These are phyloP conservation scores for Physcia stellaris DNA, from an alignment of 495 filamentous ascomycete genomes.

Conservation along the genomic window DNA sequence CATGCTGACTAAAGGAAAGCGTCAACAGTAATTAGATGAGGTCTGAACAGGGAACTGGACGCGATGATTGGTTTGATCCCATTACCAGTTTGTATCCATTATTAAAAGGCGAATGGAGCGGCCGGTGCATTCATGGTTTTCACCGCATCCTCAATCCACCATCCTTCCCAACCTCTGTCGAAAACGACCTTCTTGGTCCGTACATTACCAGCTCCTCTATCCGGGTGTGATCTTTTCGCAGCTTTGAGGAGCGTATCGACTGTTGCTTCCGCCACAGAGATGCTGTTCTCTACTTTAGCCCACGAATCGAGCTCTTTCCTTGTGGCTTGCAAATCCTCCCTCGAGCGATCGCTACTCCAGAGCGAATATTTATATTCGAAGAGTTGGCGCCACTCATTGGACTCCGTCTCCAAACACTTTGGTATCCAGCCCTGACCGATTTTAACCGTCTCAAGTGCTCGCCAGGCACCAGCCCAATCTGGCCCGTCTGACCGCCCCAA, in stretches of 20 bases:
- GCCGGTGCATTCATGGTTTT: too few species aligned
- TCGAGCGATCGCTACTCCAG: background rate
- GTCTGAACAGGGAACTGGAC: too few species aligned
- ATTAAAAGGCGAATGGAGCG: too few species aligned
- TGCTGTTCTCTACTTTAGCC: background rate
- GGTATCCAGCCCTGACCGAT: slow-evolving; percentile 9
- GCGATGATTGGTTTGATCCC: too few species aligned
- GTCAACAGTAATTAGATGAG: too few species aligned
- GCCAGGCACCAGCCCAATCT: slow-evolving; percentile 11
- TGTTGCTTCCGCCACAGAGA: background rate
- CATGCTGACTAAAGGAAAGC: too few species aligned
- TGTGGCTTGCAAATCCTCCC: background rate
- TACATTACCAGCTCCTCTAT: background rate
- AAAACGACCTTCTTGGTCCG: background rate
- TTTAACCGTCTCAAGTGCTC: slow-evolving; percentile 7
- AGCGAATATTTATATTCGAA: background rate
- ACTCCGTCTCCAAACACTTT: background rate
- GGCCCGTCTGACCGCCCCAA: slow-evolving; percentile 23
- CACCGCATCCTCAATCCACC: slow-evolving; percentile 6
- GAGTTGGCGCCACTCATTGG: background rate
- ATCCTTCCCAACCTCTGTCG: slow-evolving; percentile 5
- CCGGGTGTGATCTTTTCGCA: background rate
- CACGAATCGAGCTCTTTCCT: background rate
- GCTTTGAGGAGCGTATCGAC: background rate
- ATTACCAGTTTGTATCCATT: too few species aligned